Evolutionary conservation across 345 rosid species (phyloP), one percentile per base, ranked within the genome.

Genomic region (Eutrema japonicum): DNA sequence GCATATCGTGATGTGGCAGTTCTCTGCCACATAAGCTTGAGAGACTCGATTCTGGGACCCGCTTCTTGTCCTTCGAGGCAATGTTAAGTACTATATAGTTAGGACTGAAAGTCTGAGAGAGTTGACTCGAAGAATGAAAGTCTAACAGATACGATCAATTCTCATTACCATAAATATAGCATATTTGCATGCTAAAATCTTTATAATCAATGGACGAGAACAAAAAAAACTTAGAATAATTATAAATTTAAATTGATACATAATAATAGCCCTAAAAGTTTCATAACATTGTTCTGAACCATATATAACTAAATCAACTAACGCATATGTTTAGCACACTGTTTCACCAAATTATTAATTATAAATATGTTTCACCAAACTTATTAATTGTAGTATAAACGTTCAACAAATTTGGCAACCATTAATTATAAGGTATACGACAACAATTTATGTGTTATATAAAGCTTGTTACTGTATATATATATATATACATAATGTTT

Each of bases 1-100:
- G 58, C 11, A 10, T 50, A 32, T 37, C 6, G 1, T 72, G 77
- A 59, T 3, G 64, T 78, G 80, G 72, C 66, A 35, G 1, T 2
- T 36, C 3, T n/a, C 2, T 62, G 58, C 69, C 79, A 76, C 58
- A 42, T 76, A 36, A 53, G 70, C 32, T 30, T 66, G 40, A 33
- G 11, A 29, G 13, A 30, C 18, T 56, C 40, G 8, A 22, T 7
- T 11, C 22, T 43, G n/a, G 70, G 70, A 16, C 76, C 67, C 52
- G 13, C 26, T 30, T 41, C 3, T 59, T 57, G 59, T 71, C 58
- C 16, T 53, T n/a, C 30, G 64, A 53, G 43, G 51, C 52, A 42
- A 36, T 52, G 37, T 40, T 4, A 53, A 58, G 41, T 49, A 35
- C 35, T 33, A 3, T 5, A n/a, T n/a, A n/a, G n/a, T n/a, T n/a